Base-by-base conservation (phyloP, 345 rosid species). In the Citrus maxima region DNA sequence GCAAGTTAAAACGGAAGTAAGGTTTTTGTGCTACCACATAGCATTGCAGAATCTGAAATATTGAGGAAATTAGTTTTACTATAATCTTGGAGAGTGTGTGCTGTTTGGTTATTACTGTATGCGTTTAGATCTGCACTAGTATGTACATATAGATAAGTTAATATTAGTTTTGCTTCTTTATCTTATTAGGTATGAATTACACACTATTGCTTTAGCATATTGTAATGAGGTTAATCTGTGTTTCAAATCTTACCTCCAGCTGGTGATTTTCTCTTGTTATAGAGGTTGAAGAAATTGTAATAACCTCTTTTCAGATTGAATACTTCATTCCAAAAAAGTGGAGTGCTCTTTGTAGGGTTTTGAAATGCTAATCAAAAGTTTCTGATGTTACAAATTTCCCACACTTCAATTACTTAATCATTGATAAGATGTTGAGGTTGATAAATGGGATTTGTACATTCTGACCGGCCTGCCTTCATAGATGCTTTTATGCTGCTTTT, bases 1-100 rank as follows among this genome's bases (percentile, higher is more conserved):
- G 98, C 95, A 96, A 96, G 86, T 82, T 96, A 81, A 96, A 94
- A 79, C 97, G 87, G 66, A 96, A 94, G 99, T 96, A 91, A 70
- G 89, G 82, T 75, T 60, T 72, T n/a, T 28, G 25, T 66, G 35
- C n/a, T 68, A 30, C 35, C 25, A 21, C 55, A 32, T 28, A 21
- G 12, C 21, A 16, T 37, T 74, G 67, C 8, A 16, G n/a, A 25
- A 14, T 37, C 24, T 37, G 51, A 7, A 59, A 59, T 59, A 59
- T 35, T 16, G 40, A 25, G 55, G 32, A 38, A 61, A 73, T 4
- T 25, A 27, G 19, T 54, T 30, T 8, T 40, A 61, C 56, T 37
- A 4, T 59, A 40, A 38, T 38, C 21, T 71, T 38, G 56, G 37
- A 30, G 1, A 28, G 38, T 54, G 42, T 42, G 34, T 37, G 55